Percentiles rank a stretch among this genome's conserved stretches.
phyloP scores from a whole-genome alignment of 139 green algal species.

The Chlamydomonas sp. region DNA sequence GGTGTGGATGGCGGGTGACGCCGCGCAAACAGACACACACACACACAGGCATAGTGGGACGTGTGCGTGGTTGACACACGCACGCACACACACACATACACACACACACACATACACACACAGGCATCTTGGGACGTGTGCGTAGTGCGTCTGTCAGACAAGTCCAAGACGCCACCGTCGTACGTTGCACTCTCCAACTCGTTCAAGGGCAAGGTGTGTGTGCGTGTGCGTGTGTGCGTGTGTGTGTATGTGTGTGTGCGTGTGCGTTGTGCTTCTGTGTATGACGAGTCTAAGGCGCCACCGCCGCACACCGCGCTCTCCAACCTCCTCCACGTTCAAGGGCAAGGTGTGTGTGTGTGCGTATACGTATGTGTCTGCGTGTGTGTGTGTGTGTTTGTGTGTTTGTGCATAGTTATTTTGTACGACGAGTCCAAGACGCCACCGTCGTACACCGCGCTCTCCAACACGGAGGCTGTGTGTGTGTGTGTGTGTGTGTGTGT shows the following conservation, averaged over 20 bases:
- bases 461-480: conserved; percentile 36
- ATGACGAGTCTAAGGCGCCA: too few species aligned
- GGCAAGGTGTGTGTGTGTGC: too few species aligned
- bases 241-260: background rate
- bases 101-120: too few species aligned
- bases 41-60: too few species aligned
- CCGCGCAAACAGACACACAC: too few species aligned
- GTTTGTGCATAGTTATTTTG: conserved; percentile 67
- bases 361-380: too few species aligned
- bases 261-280: too few species aligned
- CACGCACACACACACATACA: conserved; percentile 15
- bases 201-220: conserved; percentile 42
- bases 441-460: conserved; percentile 48
- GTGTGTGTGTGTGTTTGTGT: too few species aligned
- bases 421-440: conserved; percentile 53
- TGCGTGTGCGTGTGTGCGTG: background rate
- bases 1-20: too few species aligned
- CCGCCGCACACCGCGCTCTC: too few species aligned
- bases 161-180: conserved; percentile 43
- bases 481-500: conserved; percentile 12
- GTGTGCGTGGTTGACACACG: too few species aligned
- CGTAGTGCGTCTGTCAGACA: conserved; percentile 65
- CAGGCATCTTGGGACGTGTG: conserved; percentile 57
- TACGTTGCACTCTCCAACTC: conserved; percentile 46
- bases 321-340: too few species aligned